A percentile compares a stretch with the other conserved stretches of the same genome.
Evolutionary conservation across 106 monocot species (phyloP).

Genomic region (Ottelia alismoides): DNA sequence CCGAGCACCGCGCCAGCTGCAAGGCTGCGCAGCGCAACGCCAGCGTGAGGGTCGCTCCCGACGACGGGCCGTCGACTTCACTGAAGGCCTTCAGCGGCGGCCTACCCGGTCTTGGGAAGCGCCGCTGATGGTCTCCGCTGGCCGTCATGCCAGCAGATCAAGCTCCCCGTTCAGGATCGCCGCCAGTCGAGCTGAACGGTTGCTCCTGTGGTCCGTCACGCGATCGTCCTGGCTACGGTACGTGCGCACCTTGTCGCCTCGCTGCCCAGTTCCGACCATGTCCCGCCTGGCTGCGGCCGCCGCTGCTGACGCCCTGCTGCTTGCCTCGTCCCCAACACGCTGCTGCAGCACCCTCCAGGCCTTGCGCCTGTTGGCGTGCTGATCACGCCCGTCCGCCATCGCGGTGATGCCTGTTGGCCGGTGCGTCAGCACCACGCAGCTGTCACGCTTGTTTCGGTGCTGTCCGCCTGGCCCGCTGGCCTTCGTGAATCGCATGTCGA

Average conservation of each 20-base stretch:
- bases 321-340: background rate
- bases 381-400: background rate
- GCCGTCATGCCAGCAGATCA: no score
- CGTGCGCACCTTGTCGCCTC: background rate
- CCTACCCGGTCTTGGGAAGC: no score
- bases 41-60: no score
- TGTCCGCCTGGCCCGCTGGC: background rate
- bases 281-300: background rate
- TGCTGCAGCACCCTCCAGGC: background rate
- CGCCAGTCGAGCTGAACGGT: background rate
- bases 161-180: background rate
- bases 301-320: no score
- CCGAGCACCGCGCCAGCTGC: no score
- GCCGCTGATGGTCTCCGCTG: no score
- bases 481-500: background rate
- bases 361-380: background rate
- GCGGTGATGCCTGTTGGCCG: background rate
- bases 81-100: no score
- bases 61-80: no score
- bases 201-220: background rate
- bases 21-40: no score
- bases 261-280: background rate
- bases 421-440: background rate
- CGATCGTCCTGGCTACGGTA: background rate
- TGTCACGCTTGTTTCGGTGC: background rate